Conservation (phyloP, 352 stramenopile genomes). For the Globisporangium irregulare region DNA sequence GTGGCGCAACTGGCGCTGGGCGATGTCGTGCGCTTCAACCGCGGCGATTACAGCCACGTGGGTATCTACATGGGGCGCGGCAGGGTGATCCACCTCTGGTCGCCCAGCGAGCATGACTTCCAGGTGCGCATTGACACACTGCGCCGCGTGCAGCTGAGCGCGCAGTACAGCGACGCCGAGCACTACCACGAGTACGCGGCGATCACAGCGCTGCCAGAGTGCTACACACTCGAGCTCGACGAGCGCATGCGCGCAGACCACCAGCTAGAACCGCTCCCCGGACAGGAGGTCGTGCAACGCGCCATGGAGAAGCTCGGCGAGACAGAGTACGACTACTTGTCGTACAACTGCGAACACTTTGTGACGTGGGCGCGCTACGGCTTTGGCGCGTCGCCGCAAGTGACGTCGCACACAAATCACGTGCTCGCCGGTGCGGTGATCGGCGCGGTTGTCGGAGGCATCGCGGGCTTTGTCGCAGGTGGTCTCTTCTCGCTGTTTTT, state of each 20-base stretch:
- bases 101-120: slow-evolving; percentile 38
- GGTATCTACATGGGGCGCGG: slow-evolving; percentile 46
- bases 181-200: slow-evolving; percentile 13
- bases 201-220: slow-evolving; percentile 23
- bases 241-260: slow-evolving; percentile 45
- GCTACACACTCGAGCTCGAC: slow-evolving; percentile 46
- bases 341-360: slow-evolving; percentile 78
- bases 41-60: slow-evolving; percentile 61
- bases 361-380: slow-evolving; percentile 72
- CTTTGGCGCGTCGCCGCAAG: slow-evolving; percentile 51
- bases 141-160: slow-evolving; percentile 31
- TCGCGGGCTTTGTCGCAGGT: slow-evolving; percentile 57
- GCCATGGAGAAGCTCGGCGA: slow-evolving; percentile 51
- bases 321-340: slow-evolving; percentile 47
- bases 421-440: slow-evolving; percentile 62
- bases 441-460: slow-evolving; percentile 50
- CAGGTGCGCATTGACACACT: slow-evolving; percentile 63
- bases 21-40: slow-evolving; percentile 67
- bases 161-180: slow-evolving; percentile 2
- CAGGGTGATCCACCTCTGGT: slow-evolving; percentile 66
- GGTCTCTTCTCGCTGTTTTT: slow-evolving; percentile 59
- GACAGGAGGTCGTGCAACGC: slow-evolving; percentile 40
- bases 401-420: slow-evolving; percentile 50
- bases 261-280: slow-evolving; percentile 33
- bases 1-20: slow-evolving; percentile 19